Base-by-base conservation (phyloP, 192 early-diverging fungal species). In the Podila epigama region DNA sequence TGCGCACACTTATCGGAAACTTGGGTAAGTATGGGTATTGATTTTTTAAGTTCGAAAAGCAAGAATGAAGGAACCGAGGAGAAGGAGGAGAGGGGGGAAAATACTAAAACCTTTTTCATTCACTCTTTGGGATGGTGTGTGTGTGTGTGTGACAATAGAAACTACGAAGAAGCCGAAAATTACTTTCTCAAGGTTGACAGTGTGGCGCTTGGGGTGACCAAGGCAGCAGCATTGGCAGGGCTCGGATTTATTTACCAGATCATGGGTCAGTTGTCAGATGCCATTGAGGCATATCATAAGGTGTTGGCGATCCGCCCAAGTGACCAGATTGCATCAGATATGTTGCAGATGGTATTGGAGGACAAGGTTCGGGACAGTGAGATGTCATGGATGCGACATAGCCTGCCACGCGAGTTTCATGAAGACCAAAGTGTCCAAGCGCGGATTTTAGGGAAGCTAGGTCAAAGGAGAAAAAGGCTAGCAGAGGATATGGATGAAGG, bases 211-310 rank as follows among this genome's bases (percentile, higher is more conserved):
- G 62, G 63, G 10, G 25, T 64, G 0, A 60, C 82, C 16, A 73
- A 82, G 58, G 60, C 85, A 2, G 78, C 80, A 41, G 86, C 86
- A 2, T 59, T 84, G 20, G 71, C 83, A 0, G 67, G 83, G 0
- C 58, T 91, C 1, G 91, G 83, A 7, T 84, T 85, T 39, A 86
- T 93, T 1, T 82, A 83, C 31, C 90, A 93, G 37, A 69, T 85
- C 28, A 73, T 81, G 63, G 79, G 83, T 27, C 42, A 85, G 27
- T 60, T 72, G 34, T 75, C 68, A 1, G 82, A 84, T 18, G 91
- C 91, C 4, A 80, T 90, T 15, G 71, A 64, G 28, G 70, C 79
- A 15, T 92, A 90, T 72, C 89, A 91, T 42, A 66, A 82, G 58
- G 79, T 68, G 18, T 28, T 84, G 18, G 68, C 68, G 42, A 66